These are phyloP conservation scores for Grifola frondosa DNA, from an alignment of 1,284 basidiomycete genomes.

Conservation along the genomic window DNA sequence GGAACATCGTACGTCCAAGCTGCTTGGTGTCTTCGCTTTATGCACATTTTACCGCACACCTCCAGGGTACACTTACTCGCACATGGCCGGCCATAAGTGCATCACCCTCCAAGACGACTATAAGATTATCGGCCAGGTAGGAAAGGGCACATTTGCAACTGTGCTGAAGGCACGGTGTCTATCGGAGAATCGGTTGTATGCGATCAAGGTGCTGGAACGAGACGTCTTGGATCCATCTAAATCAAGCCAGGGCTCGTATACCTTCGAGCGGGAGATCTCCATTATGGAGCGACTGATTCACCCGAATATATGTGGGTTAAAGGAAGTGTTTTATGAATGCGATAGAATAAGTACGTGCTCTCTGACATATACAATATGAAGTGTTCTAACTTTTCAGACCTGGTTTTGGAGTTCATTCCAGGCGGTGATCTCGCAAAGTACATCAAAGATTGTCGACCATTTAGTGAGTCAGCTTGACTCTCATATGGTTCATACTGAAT, in stretches of 20 bases:
- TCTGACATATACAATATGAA: neutral
- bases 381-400: neutral
- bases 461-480: conserved; percentile 63
- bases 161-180: conserved; percentile 69
- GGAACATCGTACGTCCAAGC: conserved; percentile 56
- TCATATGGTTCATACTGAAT: too few species aligned
- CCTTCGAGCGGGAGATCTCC: conserved; percentile 65
- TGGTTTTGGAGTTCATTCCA: conserved; percentile 14
- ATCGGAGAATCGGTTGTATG: conserved; percentile 57
- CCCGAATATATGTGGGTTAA: conserved; percentile 76
- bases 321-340: conserved; percentile 71
- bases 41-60: too few species aligned
- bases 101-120: conserved; percentile 53
- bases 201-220: conserved; percentile 71
- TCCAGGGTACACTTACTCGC: conserved; percentile 50
- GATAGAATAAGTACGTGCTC: conserved; percentile 62
- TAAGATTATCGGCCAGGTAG: conserved; percentile 66
- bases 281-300: conserved; percentile 77
- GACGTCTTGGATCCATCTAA: conserved; percentile 5
- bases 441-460: conserved; percentile 56
- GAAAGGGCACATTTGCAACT: conserved; percentile 77
- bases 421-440: conserved; percentile 51
- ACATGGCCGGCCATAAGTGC: conserved; percentile 49
- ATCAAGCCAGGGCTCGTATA: too few species aligned
- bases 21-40: too few species aligned